Evolutionary conservation across 192 early-diverging fungal species (phyloP), one percentile per base, ranked within the genome.

Genomic region (Jimgerdemannia lactiflua): DNA sequence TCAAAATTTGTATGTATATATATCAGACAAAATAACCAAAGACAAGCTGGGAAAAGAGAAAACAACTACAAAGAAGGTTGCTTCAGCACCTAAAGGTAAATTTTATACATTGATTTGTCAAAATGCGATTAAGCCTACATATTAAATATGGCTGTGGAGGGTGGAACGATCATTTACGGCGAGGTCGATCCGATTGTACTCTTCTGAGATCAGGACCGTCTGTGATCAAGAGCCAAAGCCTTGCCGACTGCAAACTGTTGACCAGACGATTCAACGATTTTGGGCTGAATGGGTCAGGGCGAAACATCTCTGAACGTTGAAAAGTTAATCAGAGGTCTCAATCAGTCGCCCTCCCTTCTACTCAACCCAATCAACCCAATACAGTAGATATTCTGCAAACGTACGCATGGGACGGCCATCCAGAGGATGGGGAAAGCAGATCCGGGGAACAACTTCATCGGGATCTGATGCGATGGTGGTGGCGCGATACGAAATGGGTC

Each of bases 21-120:
- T 83, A 44, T 65, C 82, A 42, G 78, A 80, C 19, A 59, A 59
- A 59, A 59, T 59, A 6, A 14, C 49, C 14, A 66, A 74, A 73
- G 40, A 85, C 78, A 73, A 82, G 79, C 80, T 83, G 71, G 75
- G 72, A 70, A 70, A 71, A 69, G 42, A 71, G 76, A 71, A 67
- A 75, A n/a, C 74, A 69, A 63, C 19, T 14, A 59, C 42, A 44
- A 20, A 69, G 42, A 6, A 69, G 71, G 39, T 6, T 6, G 71
- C 54, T 8, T 42, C 19, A 71, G 43, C 6, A 71, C 8, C 39
- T 17, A 54, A 69, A 71, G 67, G 54, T 71, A 71, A 69, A 6
- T 65, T 9, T 69, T 20, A 43, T 43, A 71, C 39, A 44, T 71
- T n/a, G 17, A 54, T 67, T 43, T 76, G 17, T 41, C 9, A 68